phyloP scores from a whole-genome alignment of 257 asterid genomes.

The Paraleonurus japonicus region DNA sequence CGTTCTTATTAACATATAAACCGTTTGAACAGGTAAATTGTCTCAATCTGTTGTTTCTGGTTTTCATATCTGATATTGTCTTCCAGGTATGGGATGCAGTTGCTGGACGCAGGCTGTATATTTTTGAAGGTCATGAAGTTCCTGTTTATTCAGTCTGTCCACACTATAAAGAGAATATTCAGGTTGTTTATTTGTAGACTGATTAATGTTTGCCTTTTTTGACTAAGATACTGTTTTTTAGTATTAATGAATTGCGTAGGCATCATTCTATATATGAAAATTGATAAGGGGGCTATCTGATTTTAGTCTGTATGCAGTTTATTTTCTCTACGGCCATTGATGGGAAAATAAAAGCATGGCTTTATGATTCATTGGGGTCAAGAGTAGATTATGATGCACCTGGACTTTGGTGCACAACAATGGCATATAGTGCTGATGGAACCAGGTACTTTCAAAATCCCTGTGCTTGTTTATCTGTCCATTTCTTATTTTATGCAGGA shows the following conservation, averaged over 20 bases:
- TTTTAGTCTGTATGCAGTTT: slow-evolving; percentile 60
- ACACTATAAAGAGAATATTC: slow-evolving; percentile 85
- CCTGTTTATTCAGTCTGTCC: slow-evolving; percentile 95
- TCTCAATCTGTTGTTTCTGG: slow-evolving; percentile 8
- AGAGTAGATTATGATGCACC: slow-evolving; percentile 99
- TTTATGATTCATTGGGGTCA: slow-evolving; percentile 92
- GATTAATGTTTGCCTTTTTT: background rate
- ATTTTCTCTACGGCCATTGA: slow-evolving; percentile 98
- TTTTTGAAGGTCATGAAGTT: slow-evolving; percentile 91
- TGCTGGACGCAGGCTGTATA: slow-evolving; percentile 65
- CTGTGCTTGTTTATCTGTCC: slow-evolving; percentile 14
- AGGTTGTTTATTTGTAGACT: slow-evolving; percentile 38
- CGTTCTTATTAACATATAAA: background rate
- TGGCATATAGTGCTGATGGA: slow-evolving; percentile 99
- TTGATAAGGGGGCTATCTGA: slow-evolving; percentile 30
- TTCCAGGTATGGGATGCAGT: slow-evolving; percentile 93
- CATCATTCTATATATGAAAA: slow-evolving; percentile 4
- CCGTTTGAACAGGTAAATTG: slow-evolving; percentile 11
- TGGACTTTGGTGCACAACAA: slow-evolving; percentile 96
- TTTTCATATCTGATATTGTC: slow-evolving; percentile 20
- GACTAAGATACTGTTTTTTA: slow-evolving; percentile 3
- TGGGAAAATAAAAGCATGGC: slow-evolving; percentile 99
- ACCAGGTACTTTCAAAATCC: slow-evolving; percentile 55
- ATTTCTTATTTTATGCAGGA: slow-evolving; percentile 1
- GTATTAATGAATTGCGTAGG: slow-evolving; percentile 14